Conservation (phyloP, 345 rosid species). For the Populus tremula region DNA sequence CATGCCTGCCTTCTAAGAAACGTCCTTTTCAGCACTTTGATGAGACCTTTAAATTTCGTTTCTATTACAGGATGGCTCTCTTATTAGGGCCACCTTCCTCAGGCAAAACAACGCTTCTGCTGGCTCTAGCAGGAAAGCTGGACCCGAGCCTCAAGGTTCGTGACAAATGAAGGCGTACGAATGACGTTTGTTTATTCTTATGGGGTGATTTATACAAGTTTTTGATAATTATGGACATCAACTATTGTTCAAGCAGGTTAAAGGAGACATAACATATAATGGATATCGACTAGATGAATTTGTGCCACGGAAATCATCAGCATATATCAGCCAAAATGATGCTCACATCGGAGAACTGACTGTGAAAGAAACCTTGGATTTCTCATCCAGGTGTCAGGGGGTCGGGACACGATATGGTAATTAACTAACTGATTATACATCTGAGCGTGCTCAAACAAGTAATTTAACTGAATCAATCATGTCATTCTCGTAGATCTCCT, state of each 20-base stretch:
- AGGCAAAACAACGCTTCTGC: conserved; percentile 76
- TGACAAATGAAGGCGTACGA: not conserved
- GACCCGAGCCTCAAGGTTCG: conserved; percentile 61
- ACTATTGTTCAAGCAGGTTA: conserved; percentile 40
- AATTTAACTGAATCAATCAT: not conserved
- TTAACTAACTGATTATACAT: not conserved
- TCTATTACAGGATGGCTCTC: conserved; percentile 55
- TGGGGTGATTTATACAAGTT: not conserved
- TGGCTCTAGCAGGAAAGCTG: conserved; percentile 77
- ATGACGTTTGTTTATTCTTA: not conserved
- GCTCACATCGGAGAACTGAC: conserved; percentile 88
- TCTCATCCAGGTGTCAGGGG: conserved; percentile 92
- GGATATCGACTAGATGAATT: conserved; percentile 64
- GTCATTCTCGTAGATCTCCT: conserved; percentile 48
- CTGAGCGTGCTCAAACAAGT: not conserved
- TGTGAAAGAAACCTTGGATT: conserved; percentile 86
- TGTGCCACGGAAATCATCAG: conserved; percentile 83
- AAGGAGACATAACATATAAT: conserved; percentile 66
- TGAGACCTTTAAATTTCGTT: not conserved
- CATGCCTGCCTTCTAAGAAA: too few relatives aligned
- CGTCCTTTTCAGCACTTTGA: not conserved
- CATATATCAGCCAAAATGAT: conserved; percentile 90
- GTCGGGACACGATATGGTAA: conserved; percentile 90
- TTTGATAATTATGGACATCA: not conserved
- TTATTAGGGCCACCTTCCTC: conserved; percentile 89